These are phyloP conservation scores for Lepidium africanum DNA, from an alignment of 345 rosid species.

Conservation along the genomic window DNA sequence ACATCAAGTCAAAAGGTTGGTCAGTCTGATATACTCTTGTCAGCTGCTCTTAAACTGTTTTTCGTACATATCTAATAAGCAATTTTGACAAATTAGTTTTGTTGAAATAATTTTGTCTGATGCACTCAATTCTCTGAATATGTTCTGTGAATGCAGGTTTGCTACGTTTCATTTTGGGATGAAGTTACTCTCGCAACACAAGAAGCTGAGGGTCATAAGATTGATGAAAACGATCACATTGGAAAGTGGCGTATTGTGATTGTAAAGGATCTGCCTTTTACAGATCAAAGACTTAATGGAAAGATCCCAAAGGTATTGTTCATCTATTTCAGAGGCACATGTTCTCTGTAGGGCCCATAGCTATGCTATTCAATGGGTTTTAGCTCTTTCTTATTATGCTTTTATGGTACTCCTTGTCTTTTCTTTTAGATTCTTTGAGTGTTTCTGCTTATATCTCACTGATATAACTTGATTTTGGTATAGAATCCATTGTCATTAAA, in stretches of 20 bases:
- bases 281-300: slow-evolving; percentile 89
- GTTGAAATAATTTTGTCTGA: neutral
- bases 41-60: neutral
- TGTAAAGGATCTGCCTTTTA: slow-evolving; percentile 74
- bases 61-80: neutral
- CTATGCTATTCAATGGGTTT: neutral
- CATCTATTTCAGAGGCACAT: neutral
- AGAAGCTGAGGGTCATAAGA: slow-evolving; percentile 46
- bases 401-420: neutral
- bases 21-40: neutral
- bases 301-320: slow-evolving; percentile 87
- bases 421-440: neutral
- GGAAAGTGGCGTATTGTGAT: slow-evolving; percentile 89
- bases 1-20: slow-evolving; percentile 67
- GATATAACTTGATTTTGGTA: neutral
- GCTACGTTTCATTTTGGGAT: slow-evolving; percentile 97
- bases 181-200: slow-evolving; percentile 69
- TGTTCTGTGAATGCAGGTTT: slow-evolving; percentile 53
- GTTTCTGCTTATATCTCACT: neutral
- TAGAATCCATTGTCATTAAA: neutral
- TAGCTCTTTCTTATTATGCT: neutral
- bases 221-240: slow-evolving; percentile 46
- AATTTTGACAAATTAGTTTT: neutral
- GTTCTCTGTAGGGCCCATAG: neutral
- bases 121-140: slow-evolving; percentile 13